Base-by-base conservation (phyloP, 108 stramenopile genomes). In the Fragilaria crotonensis region DNA sequence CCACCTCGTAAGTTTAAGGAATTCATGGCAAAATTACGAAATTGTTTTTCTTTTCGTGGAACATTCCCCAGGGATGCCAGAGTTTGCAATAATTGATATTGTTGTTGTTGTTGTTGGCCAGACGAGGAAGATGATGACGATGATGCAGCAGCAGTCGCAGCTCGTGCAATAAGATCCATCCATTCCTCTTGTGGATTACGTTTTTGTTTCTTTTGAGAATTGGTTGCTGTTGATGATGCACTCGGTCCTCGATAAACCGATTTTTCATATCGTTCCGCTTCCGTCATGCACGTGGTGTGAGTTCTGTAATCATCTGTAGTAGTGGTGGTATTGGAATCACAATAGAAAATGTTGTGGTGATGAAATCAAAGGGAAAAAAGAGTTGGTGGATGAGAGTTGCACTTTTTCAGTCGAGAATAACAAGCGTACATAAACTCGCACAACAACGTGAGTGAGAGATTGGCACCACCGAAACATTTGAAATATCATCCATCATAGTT, bases 11-110 rank as follows among this genome's bases (percentile, higher is more conserved):
- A 27, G 30, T 73, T 71, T 60, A 96, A 72, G 11, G 86, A 89
- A 62, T 96, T 96, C 11, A 62, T 54, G 7, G 88, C 66, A 67
- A 96, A 96, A 48, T 96, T 96, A 0, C 80, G 69, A 76, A 96
- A 96, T 70, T 90, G 84, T 61, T 93, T 94, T 60, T 86, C 80
- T 45, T 94, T 88, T 44, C 89, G 60, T 19, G 95, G 95, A 11
- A 96, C 84, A 71, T 93, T 89, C 25, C 86, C 87, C 5, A 77
- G 47, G 21, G 57, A 33, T 21, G 76, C 52, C 63, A 93, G 71
- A 20, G 67, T 70, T 57, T 79, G 32, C 60, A 93, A 67, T 49
- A 85, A 73, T 14, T 68, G 49, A 45, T 77, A n/a, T n/a, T n/a
- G n/a, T n/a, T n/a, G n/a, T n/a, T n/a, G n/a, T n/a, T n/a, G n/a